Evolutionary conservation across 495 filamentous ascomycete species (phyloP).

Genomic region (Penicillium roqueforti): DNA sequence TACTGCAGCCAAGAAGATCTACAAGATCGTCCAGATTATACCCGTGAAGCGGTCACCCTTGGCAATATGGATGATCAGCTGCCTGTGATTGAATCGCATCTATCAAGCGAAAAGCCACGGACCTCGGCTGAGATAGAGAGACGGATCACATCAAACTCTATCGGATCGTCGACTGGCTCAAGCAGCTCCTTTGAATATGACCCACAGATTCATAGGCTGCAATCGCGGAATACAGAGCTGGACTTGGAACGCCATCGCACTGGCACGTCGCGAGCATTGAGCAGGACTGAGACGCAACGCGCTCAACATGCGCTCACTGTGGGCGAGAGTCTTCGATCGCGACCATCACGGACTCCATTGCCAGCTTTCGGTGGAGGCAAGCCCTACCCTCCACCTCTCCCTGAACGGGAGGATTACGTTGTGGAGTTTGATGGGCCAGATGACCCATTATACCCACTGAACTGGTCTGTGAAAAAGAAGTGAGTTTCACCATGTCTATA

Average conservation of each 20-base stretch:
- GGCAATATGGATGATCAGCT: slow-evolving; percentile 5
- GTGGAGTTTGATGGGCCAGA: slow-evolving; percentile 75
- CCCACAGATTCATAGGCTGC: slow-evolving; percentile 26
- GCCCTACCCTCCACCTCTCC: slow-evolving; percentile 68
- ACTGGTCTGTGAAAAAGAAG: slow-evolving; percentile 75
- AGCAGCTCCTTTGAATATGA: slow-evolving; percentile 32
- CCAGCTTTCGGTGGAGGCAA: slow-evolving; percentile 63
- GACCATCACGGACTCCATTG: slow-evolving; percentile 43
- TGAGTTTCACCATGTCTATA: slow-evolving; percentile 19
- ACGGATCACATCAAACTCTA: slow-evolving; percentile 21
- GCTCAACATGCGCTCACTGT: slow-evolving; percentile 37
- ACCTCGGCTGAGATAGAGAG: slow-evolving; percentile 12
- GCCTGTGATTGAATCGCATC: background rate
- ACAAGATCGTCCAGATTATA: background rate
- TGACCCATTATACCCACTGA: slow-evolving; percentile 74
- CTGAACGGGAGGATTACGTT: slow-evolving; percentile 69
- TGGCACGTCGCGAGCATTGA: slow-evolving; percentile 53
- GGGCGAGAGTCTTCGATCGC: slow-evolving; percentile 32
- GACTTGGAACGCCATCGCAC: slow-evolving; percentile 63
- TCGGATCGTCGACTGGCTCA: slow-evolving; percentile 20
- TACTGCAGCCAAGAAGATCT: slow-evolving; percentile 1
- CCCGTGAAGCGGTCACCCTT: slow-evolving; percentile 1
- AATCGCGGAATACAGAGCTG: slow-evolving; percentile 52
- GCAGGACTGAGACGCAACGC: slow-evolving; percentile 59
- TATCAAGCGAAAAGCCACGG: slow-evolving; percentile 13